Conservation (phyloP, 345 rosid genomes). For the Zanthoxylum bungeanum region DNA sequence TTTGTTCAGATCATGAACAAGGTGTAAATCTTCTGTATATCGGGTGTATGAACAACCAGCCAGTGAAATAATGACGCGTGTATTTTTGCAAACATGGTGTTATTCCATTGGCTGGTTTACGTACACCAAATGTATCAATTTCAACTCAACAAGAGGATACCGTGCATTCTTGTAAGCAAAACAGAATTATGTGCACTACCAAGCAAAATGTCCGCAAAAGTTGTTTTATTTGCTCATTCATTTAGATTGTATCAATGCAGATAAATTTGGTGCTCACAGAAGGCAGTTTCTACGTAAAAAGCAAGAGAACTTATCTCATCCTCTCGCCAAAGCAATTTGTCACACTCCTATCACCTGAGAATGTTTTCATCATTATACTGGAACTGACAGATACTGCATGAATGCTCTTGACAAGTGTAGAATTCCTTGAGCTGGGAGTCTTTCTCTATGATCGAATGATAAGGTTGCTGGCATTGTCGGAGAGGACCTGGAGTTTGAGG, state of each 20-base stretch:
- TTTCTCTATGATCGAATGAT: neutral
- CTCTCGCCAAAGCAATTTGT: conserved; percentile 8
- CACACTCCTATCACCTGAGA: neutral
- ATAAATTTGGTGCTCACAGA: neutral
- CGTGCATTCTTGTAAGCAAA: neutral
- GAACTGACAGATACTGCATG: conserved; percentile 8
- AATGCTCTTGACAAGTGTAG: neutral
- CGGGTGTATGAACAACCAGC: neutral
- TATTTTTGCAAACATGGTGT: neutral
- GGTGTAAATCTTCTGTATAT: neutral
- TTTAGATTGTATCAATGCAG: neutral
- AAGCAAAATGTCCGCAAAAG: neutral
- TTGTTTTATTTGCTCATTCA: neutral
- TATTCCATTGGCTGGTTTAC: neutral
- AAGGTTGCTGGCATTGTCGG: neutral
- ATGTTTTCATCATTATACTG: neutral
- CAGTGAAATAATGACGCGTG: neutral
- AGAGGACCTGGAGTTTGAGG: neutral
- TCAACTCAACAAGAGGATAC: neutral
- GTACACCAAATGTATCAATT: neutral
- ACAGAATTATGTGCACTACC: neutral
- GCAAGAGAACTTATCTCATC: conserved; percentile 13
- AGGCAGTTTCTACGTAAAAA: neutral
- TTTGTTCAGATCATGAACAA: neutral
- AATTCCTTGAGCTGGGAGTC: neutral